A percentile compares a stretch with the other conserved stretches of the same genome.
Evolutionary conservation across 345 rosid species (phyloP).

Genomic region (Clausena lansium): DNA sequence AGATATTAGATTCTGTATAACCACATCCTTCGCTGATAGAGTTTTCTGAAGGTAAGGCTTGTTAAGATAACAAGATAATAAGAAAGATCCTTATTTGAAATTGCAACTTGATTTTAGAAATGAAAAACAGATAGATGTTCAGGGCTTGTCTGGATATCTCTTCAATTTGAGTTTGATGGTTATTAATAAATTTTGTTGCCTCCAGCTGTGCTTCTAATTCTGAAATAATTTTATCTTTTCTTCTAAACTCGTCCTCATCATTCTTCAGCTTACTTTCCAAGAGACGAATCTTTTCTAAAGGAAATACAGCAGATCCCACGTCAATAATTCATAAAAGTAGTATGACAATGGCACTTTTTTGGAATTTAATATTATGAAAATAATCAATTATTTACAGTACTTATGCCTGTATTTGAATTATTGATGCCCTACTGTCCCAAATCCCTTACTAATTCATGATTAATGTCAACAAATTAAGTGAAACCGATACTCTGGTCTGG

Average conservation of each 20-base stretch:
- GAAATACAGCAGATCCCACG: slow-evolving; percentile 7
- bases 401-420: neutral
- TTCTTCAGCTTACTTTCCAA: slow-evolving; percentile 50
- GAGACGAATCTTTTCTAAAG: slow-evolving; percentile 54
- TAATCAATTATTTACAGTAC: neutral
- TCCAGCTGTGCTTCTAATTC: slow-evolving; percentile 59
- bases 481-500: neutral
- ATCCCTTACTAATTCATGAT: slow-evolving; percentile 1
- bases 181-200: slow-evolving; percentile 41
- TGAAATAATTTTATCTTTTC: slow-evolving; percentile 50
- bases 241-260: slow-evolving; percentile 45
- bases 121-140: slow-evolving; percentile 9
- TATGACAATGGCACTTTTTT: neutral
- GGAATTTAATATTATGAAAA: neutral
- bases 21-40: slow-evolving; percentile 54
- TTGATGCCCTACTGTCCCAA: neutral
- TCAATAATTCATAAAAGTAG: neutral
- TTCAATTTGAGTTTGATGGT: slow-evolving; percentile 46
- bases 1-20: slow-evolving; percentile 53
- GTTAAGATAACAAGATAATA: slow-evolving; percentile 47
- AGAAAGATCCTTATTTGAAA: slow-evolving; percentile 20
- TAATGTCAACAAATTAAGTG: neutral
- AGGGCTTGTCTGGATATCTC: slow-evolving; percentile 56
- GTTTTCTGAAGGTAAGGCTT: slow-evolving; percentile 65
- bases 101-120: slow-evolving; percentile 5